Evolutionary conservation across 164 flowering plant species (phyloP).

Genomic region (Magnolia sinica): DNA sequence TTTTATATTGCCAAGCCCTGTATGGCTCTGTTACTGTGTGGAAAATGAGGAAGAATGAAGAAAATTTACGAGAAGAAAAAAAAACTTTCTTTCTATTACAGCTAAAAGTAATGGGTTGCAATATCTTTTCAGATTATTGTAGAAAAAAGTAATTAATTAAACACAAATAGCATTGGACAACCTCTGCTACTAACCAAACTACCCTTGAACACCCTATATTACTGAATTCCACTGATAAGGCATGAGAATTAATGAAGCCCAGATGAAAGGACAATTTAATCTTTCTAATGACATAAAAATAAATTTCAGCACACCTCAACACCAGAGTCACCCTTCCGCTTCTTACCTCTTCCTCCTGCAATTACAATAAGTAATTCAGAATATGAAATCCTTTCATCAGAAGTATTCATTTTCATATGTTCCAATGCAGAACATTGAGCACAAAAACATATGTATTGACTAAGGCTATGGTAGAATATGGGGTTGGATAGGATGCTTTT

Average conservation of each 20-base stretch:
- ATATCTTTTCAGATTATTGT: too few species aligned
- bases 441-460: neutral
- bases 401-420: neutral
- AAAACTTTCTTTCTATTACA: neutral
- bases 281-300: neutral
- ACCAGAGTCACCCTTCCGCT: constrained; percentile 53
- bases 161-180: too few species aligned
- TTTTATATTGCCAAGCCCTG: too few species aligned
- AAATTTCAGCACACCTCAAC: constrained; percentile 42
- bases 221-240: too few species aligned
- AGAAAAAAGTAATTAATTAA: too few species aligned
- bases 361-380: neutral
- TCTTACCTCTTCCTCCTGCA: constrained; percentile 69
- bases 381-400: neutral
- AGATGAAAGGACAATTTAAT: too few species aligned
- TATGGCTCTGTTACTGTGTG: too few species aligned
- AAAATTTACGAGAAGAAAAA: neutral
- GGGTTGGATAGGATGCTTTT: neutral
- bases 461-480: neutral
- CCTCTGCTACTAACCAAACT: too few species aligned
- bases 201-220: too few species aligned
- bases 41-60: neutral
- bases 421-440: neutral
- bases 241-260: too few species aligned
- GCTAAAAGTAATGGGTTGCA: too few species aligned